A percentile compares a stretch with the other conserved stretches of the same genome.
phyloP scores from a whole-genome alignment of 257 asterid species.

The Anisodus tanguticus region DNA sequence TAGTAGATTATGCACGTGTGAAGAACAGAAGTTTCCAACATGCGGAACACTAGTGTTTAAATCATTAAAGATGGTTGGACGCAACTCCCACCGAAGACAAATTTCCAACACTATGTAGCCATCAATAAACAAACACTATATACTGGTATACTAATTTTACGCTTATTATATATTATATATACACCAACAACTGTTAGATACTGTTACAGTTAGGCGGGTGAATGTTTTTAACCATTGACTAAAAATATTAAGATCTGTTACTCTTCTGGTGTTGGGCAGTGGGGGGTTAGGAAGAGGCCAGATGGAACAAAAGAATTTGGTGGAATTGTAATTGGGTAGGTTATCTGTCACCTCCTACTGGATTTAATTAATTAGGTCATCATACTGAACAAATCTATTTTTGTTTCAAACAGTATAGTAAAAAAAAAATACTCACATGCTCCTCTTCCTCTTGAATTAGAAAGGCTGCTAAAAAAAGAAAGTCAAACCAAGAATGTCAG shows the following conservation, averaged over 20 bases:
- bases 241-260: background rate
- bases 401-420: background rate
- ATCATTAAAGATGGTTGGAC: no score
- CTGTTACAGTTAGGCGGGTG: background rate
- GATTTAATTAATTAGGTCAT: background rate
- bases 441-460: background rate
- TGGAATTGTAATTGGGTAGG: conserved; percentile 15
- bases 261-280: background rate
- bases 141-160: background rate
- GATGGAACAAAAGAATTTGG: background rate
- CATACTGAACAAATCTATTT: background rate
- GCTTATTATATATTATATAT: no score
- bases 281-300: background rate
- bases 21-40: no score
- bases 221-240: background rate
- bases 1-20: no score
- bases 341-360: conserved; percentile 25
- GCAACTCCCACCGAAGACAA: no score
- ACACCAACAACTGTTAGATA: no score
- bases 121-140: no score
- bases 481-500: conserved; percentile 19
- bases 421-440: background rate
- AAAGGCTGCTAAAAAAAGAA: background rate
- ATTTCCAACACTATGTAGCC: no score
- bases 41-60: no score